Conservation (phyloP, 371 early-diverging fungal species). For the Mucor mucedo region DNA sequence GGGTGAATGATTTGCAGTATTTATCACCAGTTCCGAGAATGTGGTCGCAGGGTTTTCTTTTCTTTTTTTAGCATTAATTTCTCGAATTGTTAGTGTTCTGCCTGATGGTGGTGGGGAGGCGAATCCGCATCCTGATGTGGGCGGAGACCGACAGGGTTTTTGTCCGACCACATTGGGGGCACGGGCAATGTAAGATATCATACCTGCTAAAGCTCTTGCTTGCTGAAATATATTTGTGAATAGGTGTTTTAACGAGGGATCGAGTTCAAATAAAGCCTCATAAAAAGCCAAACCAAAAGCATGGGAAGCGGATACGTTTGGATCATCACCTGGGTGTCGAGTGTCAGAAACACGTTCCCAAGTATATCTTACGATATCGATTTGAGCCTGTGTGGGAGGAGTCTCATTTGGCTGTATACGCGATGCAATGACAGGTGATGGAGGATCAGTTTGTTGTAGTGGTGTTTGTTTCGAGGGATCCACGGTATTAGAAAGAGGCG, state of each 20-base stretch:
- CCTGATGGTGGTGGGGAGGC: not conserved
- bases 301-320: constrained; percentile 18
- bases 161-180: constrained; percentile 15
- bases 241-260: constrained; percentile 21
- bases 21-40: constrained; percentile 9
- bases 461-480: not conserved
- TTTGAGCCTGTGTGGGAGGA: constrained; percentile 24
- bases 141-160: not conserved
- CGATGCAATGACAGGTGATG: not conserved
- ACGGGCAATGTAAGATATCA: constrained; percentile 32
- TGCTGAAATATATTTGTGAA: constrained; percentile 40
- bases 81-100: constrained; percentile 11
- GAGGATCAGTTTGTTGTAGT: not conserved
- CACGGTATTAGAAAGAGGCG: not conserved
- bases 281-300: constrained; percentile 42
- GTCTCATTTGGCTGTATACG: not conserved
- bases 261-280: constrained; percentile 33
- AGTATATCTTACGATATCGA: constrained; percentile 31
- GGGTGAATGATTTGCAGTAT: not conserved
- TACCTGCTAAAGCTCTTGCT: constrained; percentile 40
- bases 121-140: not conserved
- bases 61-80: constrained; percentile 24
- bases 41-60: not conserved
- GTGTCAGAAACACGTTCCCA: constrained; percentile 38
- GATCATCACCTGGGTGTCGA: constrained; percentile 4